phyloP scores from a whole-genome alignment of 2,329 filamentous ascomycete genomes.

The Periconia sp. region DNA sequence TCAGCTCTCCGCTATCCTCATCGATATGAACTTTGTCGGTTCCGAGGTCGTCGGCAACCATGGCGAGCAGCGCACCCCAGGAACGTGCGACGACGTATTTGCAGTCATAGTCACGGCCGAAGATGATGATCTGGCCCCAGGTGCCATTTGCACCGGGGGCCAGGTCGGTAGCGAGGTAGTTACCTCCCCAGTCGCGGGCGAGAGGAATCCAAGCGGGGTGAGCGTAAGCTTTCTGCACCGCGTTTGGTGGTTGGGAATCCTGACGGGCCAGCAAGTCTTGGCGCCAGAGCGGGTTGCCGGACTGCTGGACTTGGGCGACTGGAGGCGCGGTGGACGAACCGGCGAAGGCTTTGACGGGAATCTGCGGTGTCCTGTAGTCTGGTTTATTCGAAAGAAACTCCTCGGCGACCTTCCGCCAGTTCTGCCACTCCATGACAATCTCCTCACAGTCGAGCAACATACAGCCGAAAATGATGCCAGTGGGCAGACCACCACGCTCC shows the following conservation, averaged over 20 bases:
- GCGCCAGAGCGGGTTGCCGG: constrained; percentile 74
- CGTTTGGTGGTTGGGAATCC: constrained; percentile 83
- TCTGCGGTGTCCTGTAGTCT: constrained; percentile 63
- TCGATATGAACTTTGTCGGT: constrained; percentile 92
- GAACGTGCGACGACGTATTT: constrained; percentile 96
- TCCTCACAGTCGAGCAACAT: constrained; percentile 99
- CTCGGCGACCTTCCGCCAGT: constrained; percentile 92
- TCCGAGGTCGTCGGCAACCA: constrained; percentile 88
- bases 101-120: constrained; percentile 96
- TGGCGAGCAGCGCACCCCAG: constrained; percentile 85
- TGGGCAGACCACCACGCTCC: constrained; percentile 88
- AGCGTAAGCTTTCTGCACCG: constrained; percentile 90
- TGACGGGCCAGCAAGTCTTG: constrained; percentile 84
- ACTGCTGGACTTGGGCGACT: constrained; percentile 56
- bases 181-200: constrained; percentile 97
- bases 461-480: constrained; percentile 88
- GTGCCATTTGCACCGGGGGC: constrained; percentile 86
- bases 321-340: constrained; percentile 74
- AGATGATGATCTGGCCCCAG: constrained; percentile 97
- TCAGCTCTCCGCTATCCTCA: constrained; percentile 89
- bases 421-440: constrained; percentile 96
- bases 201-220: constrained; percentile 96
- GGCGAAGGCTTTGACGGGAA: constrained; percentile 74
- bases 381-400: constrained; percentile 74
- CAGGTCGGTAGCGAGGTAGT: constrained; percentile 92